Conservation (phyloP, 2,329 filamentous ascomycete genomes). For the Fusarium citri region DNA sequence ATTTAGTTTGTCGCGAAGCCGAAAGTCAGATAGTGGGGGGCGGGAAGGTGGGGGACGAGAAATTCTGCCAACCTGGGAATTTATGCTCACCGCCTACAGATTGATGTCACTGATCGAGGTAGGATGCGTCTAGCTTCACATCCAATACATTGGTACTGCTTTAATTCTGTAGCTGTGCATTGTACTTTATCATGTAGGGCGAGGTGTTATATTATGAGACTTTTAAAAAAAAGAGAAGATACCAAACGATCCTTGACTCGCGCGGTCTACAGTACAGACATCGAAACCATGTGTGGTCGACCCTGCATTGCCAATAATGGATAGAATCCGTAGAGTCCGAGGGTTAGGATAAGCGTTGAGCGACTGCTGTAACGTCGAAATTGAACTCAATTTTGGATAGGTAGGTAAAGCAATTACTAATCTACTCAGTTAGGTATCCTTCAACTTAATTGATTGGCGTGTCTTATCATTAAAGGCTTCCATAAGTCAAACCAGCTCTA, state of each 20-base stretch:
- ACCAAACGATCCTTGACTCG: background rate
- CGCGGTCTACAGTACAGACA: background rate
- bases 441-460: background rate
- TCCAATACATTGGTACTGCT: background rate
- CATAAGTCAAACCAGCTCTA: background rate
- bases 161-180: background rate
- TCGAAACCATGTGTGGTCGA: background rate
- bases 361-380: background rate
- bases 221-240: background rate
- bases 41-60: constrained; percentile 49
- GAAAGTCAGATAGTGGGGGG: constrained; percentile 40
- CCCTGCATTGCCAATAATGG: background rate
- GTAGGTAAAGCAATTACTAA: no score
- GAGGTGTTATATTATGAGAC: background rate
- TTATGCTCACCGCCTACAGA: constrained; percentile 32
- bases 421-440: background rate
- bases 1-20: constrained; percentile 40
- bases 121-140: background rate
- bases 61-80: constrained; percentile 49
- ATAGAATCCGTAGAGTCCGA: no score
- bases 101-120: constrained; percentile 2
- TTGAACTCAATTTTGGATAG: background rate
- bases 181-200: background rate
- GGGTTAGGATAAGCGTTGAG: background rate
- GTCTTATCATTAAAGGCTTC: background rate